These are phyloP conservation scores for Fagopyrum esculentum DNA, from an alignment of 148 eudicot genomes.

Conservation along the genomic window DNA sequence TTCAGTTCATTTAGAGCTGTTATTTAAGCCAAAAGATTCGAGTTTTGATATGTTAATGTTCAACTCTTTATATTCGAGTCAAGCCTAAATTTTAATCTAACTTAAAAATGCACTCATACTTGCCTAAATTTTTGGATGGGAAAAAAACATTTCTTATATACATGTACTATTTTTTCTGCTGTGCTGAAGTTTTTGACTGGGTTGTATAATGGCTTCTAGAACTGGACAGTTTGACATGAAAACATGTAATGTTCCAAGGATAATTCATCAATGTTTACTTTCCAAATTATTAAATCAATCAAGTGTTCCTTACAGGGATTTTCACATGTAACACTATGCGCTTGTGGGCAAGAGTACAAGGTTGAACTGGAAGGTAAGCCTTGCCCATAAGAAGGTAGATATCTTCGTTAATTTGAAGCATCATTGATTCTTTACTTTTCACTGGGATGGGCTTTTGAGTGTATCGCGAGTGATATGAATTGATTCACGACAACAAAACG, in stretches of 20 bases:
- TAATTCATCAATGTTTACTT: background rate
- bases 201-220: background rate
- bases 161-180: background rate
- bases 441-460: background rate
- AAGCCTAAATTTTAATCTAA: no score
- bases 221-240: background rate
- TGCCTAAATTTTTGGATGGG: background rate
- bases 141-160: background rate
- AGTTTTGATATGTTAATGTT: no score
- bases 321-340: conserved; percentile 49
- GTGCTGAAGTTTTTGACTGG: background rate
- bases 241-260: background rate
- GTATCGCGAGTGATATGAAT: no score
- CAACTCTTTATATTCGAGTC: no score
- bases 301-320: conserved; percentile 40
- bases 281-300: background rate
- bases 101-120: background rate
- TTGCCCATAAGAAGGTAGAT: background rate
- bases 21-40: no score
- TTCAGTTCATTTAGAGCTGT: no score
- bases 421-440: background rate
- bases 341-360: conserved; percentile 71
- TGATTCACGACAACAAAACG: no score
- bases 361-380: conserved; percentile 22
- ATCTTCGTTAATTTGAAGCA: background rate